Conservation (phyloP, 768 basidiomycete species). For the Trametes villosa region DNA sequence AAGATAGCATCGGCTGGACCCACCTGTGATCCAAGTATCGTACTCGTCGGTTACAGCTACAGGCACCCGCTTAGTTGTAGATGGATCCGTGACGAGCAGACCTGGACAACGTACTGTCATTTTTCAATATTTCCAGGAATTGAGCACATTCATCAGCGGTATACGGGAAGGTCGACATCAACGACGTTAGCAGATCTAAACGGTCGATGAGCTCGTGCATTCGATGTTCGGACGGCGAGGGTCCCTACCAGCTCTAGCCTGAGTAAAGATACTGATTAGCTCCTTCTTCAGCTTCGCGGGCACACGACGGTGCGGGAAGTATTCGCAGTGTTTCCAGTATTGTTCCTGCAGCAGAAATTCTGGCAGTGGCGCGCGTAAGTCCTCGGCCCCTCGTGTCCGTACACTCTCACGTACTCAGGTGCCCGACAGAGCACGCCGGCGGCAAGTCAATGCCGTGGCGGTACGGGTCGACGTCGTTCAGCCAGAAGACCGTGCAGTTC, state of each 20-base stretch:
- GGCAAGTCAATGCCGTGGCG: conserved; percentile 10
- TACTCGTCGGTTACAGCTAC: conserved; percentile 7
- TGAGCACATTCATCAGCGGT: conserved; percentile 26
- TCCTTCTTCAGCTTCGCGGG: conserved; percentile 8
- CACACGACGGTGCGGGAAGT: conserved; percentile 31
- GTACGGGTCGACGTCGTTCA: conserved; percentile 20
- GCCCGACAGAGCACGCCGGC: conserved; percentile 3
- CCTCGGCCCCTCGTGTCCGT: not conserved
- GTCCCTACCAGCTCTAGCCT: conserved; percentile 28
- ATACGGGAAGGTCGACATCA: conserved; percentile 31
- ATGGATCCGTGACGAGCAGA: not conserved
- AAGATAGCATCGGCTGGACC: not conserved
- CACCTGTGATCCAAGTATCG: conserved; percentile 24
- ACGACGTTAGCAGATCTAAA: conserved; percentile 33
- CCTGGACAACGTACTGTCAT: conserved; percentile 7
- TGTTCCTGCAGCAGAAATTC: conserved; percentile 28
- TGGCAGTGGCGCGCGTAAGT: not conserved
- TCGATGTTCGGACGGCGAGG: not conserved
- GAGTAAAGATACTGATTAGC: conserved; percentile 25
- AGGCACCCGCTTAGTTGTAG: not conserved
- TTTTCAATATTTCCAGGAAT: conserved; percentile 22
- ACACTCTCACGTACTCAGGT: conserved; percentile 16
- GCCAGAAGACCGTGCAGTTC: conserved; percentile 29
- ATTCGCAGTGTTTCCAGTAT: conserved; percentile 36
- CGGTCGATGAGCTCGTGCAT: not conserved